A percentile compares a stretch with the other conserved stretches of the same genome.
Conservation (phyloP, 768 basidiomycete species). For the Clitopilus passeckerianus region DNA sequence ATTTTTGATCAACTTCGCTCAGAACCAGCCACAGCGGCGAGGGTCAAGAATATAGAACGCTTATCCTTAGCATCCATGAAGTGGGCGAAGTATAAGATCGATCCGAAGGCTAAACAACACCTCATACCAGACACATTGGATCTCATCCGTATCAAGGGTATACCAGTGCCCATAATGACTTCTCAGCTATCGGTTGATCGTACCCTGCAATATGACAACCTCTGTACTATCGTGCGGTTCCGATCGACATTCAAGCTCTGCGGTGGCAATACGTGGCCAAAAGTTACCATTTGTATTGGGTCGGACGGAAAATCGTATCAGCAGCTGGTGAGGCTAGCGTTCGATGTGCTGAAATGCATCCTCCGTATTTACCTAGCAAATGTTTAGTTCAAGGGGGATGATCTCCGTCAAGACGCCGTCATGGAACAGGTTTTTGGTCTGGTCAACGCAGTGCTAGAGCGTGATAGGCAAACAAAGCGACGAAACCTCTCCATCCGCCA, state of each 20-base stretch:
- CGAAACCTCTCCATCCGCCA: conserved; percentile 72
- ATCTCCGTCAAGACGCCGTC: conserved; percentile 94
- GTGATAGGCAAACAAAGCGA: conserved; percentile 71
- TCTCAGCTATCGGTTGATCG: conserved; percentile 63
- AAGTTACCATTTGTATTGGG: conserved; percentile 70
- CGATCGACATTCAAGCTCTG: conserved; percentile 52
- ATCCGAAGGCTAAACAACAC: conserved; percentile 13
- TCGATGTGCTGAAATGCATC: background rate
- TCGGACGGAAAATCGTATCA: conserved; percentile 60
- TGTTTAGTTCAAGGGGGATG: conserved; percentile 89
- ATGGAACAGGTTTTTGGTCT: conserved; percentile 98
- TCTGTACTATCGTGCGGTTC: conserved; percentile 68
- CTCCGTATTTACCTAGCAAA: background rate
- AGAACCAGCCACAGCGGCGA: conserved; percentile 29
- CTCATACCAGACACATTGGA: conserved; percentile 7
- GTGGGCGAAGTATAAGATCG: conserved; percentile 66
- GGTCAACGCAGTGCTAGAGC: conserved; percentile 70
- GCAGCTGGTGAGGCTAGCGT: conserved; percentile 49
- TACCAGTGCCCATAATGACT: conserved; percentile 85
- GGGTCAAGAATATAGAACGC: conserved; percentile 48
- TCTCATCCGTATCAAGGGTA: conserved; percentile 40
- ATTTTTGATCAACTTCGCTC: conserved; percentile 52
- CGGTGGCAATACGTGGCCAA: conserved; percentile 82
- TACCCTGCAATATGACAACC: conserved; percentile 60
- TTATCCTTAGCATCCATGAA: conserved; percentile 64